Evolutionary conservation across 768 basidiomycete species (phyloP), one percentile per base, ranked within the genome.

Genomic region (Mycena polygramma): DNA sequence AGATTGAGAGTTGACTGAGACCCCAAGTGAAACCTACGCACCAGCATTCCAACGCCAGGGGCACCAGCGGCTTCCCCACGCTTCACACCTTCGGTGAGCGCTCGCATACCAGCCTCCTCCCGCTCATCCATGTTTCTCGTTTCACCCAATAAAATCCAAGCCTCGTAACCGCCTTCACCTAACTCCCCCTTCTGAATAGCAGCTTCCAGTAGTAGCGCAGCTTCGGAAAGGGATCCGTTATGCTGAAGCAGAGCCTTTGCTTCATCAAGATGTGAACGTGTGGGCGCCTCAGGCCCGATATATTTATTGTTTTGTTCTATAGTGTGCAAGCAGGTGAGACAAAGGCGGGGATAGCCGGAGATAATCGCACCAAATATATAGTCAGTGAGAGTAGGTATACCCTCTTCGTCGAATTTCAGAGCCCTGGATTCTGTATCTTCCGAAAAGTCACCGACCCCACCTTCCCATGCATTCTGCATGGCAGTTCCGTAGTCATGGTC

Each of bases 121-220:
- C 92, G 89, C 77, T 96, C 94, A 72, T 96, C 94, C 94, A 96
- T 92, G 74, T 91, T 91, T 66, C 96, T 87, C 0, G 93, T 93
- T 79, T 97, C 94, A 13, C 97, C 97, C 2, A 99, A 84, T 22
- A 97, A 84, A 61, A 95, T 91, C 97, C 97, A 99, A 0, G 96
- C 88, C 78, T 97, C 97, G 60, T 91, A 94, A 58, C 94, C 91
- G 30, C 90, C 92, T 75, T 92, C 89, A 30, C 94, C 94, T 10
- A 93, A 81, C 67, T 95, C 92, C 13, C 92, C 93, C 73, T 87
- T 87, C 80, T 94, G 91, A 68, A 98, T 94, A 45, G 95, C 95
- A 17, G 95, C 95, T 82, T 99, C 97, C 24, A 99, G 84, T 75
- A 97, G 84, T 48, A 96, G 84, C 0, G 92, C 92, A 15, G 92